Base-by-base conservation (phyloP, 352 stramenopile genomes). In the Globisporangium sylvaticum region DNA sequence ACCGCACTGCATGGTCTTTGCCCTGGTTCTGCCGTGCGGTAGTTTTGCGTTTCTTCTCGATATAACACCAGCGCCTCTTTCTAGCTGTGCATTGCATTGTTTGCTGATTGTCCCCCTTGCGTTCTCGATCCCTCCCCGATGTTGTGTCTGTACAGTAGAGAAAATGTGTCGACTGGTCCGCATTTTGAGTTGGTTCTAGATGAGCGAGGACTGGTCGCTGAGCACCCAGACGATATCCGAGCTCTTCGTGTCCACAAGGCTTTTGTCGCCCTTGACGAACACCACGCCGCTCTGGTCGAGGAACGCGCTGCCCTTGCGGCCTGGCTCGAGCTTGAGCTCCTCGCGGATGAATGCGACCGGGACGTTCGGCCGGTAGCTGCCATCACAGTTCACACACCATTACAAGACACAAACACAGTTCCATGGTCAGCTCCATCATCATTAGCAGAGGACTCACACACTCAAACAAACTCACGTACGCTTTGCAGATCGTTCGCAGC, bases 401-500 rank as follows among this genome's bases (percentile, higher is more conserved):
- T 7, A 50, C 18, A 72, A 22, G 3, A 32, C 62, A 67, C 4
- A 50, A 24, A 64, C 22, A 54, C 0, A 9, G 6, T 50, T 50
- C 42, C 42, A 50, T 50, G 18, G 42, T 50, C 12, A 50, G 42
- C 18, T 50, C 18, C 15, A n/a, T 48, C 42, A 50, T 24, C 18
- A 44, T 44, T 44, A 44, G 4, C 37, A 22, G 42, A 8, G 42
- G 42, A 60, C 48, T 53, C 31, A 72, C 14, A 61, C 29, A 27
- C 20, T 53, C 32, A 20, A 46, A 12, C 5, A 24, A 25, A 50
- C 24, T 9, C 15, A 62, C 83, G 54, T 91, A 95, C 83, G 85
- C 84, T 88, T 94, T 96, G 77, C 88, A 96, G 64, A 96, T 96
- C 53, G 81, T 81, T 71, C 87, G 87, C 65, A 96, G 84, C 10